Percentiles rank a stretch among this genome's conserved stretches.
Conservation (phyloP, 2,329 filamentous ascomycete genomes). For the Monilinia vaccinii-corymbosi region DNA sequence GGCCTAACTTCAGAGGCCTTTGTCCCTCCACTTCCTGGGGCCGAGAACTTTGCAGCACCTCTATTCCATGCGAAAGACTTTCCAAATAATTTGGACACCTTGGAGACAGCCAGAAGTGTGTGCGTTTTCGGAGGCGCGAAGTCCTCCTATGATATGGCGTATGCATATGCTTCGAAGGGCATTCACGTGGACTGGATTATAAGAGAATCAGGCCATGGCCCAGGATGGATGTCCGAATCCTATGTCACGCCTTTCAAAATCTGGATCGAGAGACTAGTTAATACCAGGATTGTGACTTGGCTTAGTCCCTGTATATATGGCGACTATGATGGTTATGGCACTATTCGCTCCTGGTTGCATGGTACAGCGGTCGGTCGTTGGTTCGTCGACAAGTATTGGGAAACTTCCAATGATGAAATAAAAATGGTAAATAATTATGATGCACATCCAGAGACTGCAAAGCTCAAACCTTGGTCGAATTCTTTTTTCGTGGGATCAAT, state of each 20-base stretch:
- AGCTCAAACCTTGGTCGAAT: slow-evolving; percentile 44
- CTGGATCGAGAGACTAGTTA: slow-evolving; percentile 58
- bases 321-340: slow-evolving; percentile 48
- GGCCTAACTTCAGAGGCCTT: slow-evolving; percentile 44
- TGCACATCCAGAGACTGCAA: slow-evolving; percentile 41
- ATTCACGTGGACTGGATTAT: slow-evolving; percentile 53
- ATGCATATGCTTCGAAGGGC: slow-evolving; percentile 48
- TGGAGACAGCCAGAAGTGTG: slow-evolving; percentile 36
- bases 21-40: slow-evolving; percentile 39
- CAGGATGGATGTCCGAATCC: slow-evolving; percentile 47
- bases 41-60: slow-evolving; percentile 37
- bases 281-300: slow-evolving; percentile 61
- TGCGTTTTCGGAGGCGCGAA: slow-evolving; percentile 56
- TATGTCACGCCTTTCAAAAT: slow-evolving; percentile 60
- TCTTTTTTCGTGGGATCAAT: slow-evolving; percentile 45
- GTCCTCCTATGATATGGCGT: slow-evolving; percentile 56
- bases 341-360: slow-evolving; percentile 47
- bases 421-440: slow-evolving; percentile 44
- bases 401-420: slow-evolving; percentile 46
- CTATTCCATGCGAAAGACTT: slow-evolving; percentile 45
- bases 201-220: slow-evolving; percentile 46
- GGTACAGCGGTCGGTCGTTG: slow-evolving; percentile 46
- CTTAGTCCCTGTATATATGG: slow-evolving; percentile 70
- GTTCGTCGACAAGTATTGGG: slow-evolving; percentile 50
- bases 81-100: slow-evolving; percentile 31